A percentile compares a stretch with the other conserved stretches of the same genome.
Evolutionary conservation across 2,329 filamentous ascomycete species (phyloP).

Genomic region (Aspergillus phoenicis): DNA sequence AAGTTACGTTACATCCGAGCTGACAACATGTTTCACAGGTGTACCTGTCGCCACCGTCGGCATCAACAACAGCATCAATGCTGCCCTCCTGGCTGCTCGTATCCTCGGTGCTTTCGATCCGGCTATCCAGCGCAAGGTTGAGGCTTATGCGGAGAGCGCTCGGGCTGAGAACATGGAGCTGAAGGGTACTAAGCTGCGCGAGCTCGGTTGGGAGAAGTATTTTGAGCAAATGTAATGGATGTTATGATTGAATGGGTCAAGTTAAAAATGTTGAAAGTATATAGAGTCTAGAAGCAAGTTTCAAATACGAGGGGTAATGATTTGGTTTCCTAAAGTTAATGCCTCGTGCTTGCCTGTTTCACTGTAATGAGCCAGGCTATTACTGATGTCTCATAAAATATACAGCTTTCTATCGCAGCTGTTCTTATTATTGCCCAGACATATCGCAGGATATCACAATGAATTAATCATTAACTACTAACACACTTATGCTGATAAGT

Average conservation of each 20-base stretch:
- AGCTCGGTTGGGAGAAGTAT: slow-evolving; percentile 49
- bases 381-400: too few species aligned
- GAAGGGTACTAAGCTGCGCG: slow-evolving; percentile 47
- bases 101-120: slow-evolving; percentile 61
- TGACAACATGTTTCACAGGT: slow-evolving; percentile 49
- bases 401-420: too few species aligned
- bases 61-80: slow-evolving; percentile 80
- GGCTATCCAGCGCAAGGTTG: slow-evolving; percentile 44
- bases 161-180: slow-evolving; percentile 46
- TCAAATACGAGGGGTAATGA: neutral
- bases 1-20: neutral
- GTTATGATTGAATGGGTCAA: neutral
- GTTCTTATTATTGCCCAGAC: too few species aligned
- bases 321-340: neutral
- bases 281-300: slow-evolving; percentile 4
- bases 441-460: neutral
- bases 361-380: too few species aligned
- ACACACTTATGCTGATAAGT: neutral
- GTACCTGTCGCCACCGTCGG: slow-evolving; percentile 75
- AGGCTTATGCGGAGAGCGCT: slow-evolving; percentile 46
- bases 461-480: slow-evolving; percentile 11
- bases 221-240: slow-evolving; percentile 46
- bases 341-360: neutral
- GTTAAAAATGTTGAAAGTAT: neutral
- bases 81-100: slow-evolving; percentile 69